Base-by-base conservation (phyloP, 164 flowering plant species). In the Berberis vulgaris region DNA sequence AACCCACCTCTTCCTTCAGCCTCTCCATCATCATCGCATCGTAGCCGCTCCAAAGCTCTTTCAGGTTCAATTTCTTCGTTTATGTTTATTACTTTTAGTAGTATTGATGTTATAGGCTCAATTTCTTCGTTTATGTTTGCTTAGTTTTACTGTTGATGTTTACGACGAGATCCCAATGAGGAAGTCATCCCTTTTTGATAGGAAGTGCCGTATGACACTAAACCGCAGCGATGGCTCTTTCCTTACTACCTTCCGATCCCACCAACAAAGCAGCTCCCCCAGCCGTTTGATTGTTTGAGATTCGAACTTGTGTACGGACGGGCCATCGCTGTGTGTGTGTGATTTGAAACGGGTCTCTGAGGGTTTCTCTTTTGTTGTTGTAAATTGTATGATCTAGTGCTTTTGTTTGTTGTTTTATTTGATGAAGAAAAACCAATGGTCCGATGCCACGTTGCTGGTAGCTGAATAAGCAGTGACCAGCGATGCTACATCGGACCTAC, bases 371-470 rank as follows among this genome's bases (percentile, higher is more conserved):
- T 54, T 0, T 63, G 43, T 61, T 1, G 39, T 13, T 1, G 8
- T 46, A 1, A 46, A 46, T 26, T 56, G 11, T 12, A 7, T 52
- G 2, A 2, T 12, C 52, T 26, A 26, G 26, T 26, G 26, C 26
- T 26, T 45, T 52, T 1, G 12, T 49, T 41, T 59, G n/a, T 11
- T 9, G 1, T 43, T n/a, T 59, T 52, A 0, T 52, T 52, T 52
- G 10, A 26, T 26, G 26, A 26, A 26, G 26, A 26, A n/a, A n/a
- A n/a, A 26, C 26, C n/a, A 52, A 52, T 1, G 80, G 84, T 70
- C 72, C 74, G 72, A 83, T 75, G 87, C 87, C 87, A 83, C 87
- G 87, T 81, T 79, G 78, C 60, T 81, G 77, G 70, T 76, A 79
- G 87, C 81, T 10, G 26, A 26, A 26, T 26, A 12, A 41, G 81